Evolutionary conservation across 2,329 filamentous ascomycete genomes (phyloP), one percentile per base, ranked within the genome.

Genomic region (Apiospora saccharicola): DNA sequence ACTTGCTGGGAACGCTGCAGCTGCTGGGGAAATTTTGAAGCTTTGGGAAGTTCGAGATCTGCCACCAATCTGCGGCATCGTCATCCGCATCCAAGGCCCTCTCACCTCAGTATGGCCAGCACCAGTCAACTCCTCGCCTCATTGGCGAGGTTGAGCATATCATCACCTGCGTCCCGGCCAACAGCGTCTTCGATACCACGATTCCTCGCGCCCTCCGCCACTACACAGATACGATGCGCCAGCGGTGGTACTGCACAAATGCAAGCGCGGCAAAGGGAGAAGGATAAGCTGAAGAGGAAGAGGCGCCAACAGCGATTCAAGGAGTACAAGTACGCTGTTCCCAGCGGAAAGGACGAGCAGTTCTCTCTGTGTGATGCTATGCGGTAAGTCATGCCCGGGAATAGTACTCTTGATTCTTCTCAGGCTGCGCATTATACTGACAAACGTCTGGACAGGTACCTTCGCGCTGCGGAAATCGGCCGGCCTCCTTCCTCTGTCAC

Each of bases 391-490:
- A 41, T 41, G 61, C 34, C 41, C 70, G 70, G 72, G 72, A 73
- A 22, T 6, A 24, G 7, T 64, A 19, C 53, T 34, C 16, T n/a
- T 16, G 12, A 13, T 13, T 10, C 53, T 37, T 1, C 8, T 64
- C 14, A 13, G 10, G 57, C 13, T 4, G 34, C 8, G 57, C 57
- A 34, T 30, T 37, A 10, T 61, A 22, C 19, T 64, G 57, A 64
- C 22, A 12, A 41, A 13, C 34, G 8, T 34, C n/a, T n/a, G 57
- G 10, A n/a, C 76, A 98, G 95, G 81, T 96, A 98, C 81, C 90
- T 99, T 76, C 94, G 94, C 79, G 96, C 96, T 68, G 91, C 93
- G 79, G 96, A 99, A 89, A 95, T 98, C 77, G 96, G 96, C 79
- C 90, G 90, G 70, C 89, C 92, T 68, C 92, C 94, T 3, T 87